phyloP scores from a whole-genome alignment of 176 grass and related monocot genomes.

The Aegilops speltoides region DNA sequence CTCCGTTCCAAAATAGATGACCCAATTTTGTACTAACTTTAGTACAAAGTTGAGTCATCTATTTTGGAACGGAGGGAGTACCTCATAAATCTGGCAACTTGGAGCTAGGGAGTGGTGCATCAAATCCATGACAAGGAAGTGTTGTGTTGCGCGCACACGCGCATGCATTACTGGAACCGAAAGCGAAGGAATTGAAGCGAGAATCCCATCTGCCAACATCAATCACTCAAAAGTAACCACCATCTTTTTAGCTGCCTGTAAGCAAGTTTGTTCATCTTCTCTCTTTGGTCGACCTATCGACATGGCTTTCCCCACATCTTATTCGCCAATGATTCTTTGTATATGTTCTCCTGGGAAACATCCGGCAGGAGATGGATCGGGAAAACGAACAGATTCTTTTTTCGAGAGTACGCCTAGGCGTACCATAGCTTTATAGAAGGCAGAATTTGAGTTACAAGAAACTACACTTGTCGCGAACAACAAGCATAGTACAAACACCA shows the following conservation, averaged over 20 bases:
- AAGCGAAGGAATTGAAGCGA: not conserved
- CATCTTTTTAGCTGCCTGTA: not conserved
- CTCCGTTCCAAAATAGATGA: no score
- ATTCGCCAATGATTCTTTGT: not conserved
- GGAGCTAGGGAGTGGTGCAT: not conserved
- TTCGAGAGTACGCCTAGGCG: no score
- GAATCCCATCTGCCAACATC: not conserved
- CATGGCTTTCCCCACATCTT: no score
- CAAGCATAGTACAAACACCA: no score
- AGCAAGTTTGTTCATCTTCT: no score
- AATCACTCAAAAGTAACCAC: not conserved
- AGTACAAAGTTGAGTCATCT: no score
- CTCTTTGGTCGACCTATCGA: not conserved
- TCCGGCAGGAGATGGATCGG: not conserved
- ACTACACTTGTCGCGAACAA: no score
- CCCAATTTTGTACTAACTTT: no score
- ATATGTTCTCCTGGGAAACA: not conserved
- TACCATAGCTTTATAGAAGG: no score
- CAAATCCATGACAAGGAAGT: not conserved
- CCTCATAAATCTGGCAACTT: not conserved
- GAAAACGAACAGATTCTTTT: not conserved
- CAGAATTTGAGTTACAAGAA: no score
- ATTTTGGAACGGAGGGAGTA: no score
- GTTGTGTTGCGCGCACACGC: constrained; percentile 2
- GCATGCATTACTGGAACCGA: not conserved